phyloP scores from a whole-genome alignment of 1,284 basidiomycete genomes.

The Malassezia pachydermatis region DNA sequence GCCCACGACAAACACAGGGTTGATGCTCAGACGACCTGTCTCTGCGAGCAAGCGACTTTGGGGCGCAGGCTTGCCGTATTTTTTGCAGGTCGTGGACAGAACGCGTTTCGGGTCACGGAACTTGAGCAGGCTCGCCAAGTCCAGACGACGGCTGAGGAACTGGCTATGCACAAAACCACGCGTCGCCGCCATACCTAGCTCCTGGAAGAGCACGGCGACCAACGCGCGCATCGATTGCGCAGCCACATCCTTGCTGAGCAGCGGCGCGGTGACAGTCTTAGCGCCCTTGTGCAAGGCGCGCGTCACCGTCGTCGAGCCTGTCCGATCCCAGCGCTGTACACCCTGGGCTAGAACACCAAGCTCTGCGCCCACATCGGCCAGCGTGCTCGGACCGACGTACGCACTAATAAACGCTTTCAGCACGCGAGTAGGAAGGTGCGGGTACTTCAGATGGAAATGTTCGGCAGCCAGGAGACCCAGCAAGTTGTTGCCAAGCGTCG shows the following conservation, averaged over 20 bases:
- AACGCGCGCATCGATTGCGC: conserved; percentile 52
- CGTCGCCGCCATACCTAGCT: conserved; percentile 48
- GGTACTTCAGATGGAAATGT: conserved; percentile 69
- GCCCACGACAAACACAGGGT: conserved; percentile 84
- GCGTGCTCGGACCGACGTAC: conserved; percentile 74
- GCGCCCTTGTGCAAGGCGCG: conserved; percentile 50
- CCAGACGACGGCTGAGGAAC: conserved; percentile 49
- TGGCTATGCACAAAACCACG: conserved; percentile 28
- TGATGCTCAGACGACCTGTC: conserved; percentile 75
- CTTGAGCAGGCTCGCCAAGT: conserved; percentile 68
- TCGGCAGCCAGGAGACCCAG: conserved; percentile 85
- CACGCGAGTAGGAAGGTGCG: conserved; percentile 79
- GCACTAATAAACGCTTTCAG: conserved; percentile 81
- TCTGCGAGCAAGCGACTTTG: conserved; percentile 68
- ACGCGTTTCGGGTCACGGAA: conserved; percentile 54
- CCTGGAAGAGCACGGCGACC: conserved; percentile 54
- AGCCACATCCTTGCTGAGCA: conserved; percentile 33
- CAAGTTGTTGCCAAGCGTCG: conserved; percentile 73
- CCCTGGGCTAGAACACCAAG: conserved; percentile 46
- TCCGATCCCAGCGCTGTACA: conserved; percentile 50
- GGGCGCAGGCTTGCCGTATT: conserved; percentile 39
- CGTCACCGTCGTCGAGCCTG: conserved; percentile 34
- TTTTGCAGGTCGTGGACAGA: conserved; percentile 42
- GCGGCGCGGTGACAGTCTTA: conserved; percentile 52
- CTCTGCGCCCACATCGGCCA: conserved; percentile 66